These are phyloP conservation scores for Candida sonorensis DNA, from an alignment of 805 yeast genomes.

Conservation along the genomic window DNA sequence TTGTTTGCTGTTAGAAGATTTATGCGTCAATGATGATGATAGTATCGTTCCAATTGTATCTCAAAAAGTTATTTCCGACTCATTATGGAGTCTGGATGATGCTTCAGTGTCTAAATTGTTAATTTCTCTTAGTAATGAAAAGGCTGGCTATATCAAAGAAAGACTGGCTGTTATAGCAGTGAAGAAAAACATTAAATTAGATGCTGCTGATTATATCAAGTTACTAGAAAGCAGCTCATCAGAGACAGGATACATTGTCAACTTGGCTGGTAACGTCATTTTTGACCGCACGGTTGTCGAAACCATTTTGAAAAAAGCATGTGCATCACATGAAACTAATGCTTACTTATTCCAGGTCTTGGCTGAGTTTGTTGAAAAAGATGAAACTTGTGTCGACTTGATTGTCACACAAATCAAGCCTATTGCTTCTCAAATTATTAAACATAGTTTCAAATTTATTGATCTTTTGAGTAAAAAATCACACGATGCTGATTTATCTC, in stretches of 20 bases:
- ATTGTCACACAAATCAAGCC: background rate
- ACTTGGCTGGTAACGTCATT: background rate
- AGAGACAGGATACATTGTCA: background rate
- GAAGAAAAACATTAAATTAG: constrained; percentile 1
- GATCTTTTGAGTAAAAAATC: background rate
- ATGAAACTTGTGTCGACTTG: background rate
- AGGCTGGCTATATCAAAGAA: constrained; percentile 1
- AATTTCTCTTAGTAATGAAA: background rate
- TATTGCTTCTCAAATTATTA: background rate
- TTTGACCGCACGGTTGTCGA: background rate
- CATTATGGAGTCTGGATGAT: constrained; percentile 17
- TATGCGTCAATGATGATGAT: background rate
- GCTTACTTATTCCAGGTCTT: background rate
- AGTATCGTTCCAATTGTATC: background rate
- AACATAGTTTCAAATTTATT: constrained; percentile 6
- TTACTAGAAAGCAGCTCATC: background rate
- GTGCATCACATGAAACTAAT: background rate
- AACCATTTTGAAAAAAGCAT: background rate
- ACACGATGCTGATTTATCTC: background rate
- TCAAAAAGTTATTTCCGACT: constrained; percentile 6
- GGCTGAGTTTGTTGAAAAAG: background rate
- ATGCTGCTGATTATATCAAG: constrained; percentile 1
- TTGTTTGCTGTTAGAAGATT: background rate
- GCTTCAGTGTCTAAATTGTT: constrained; percentile 2
- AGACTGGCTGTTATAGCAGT: constrained; percentile 1